Evolutionary conservation across 2,329 filamentous ascomycete genomes (phyloP), one percentile per base, ranked within the genome.

Genomic region (Phyllosticta citriasiana): DNA sequence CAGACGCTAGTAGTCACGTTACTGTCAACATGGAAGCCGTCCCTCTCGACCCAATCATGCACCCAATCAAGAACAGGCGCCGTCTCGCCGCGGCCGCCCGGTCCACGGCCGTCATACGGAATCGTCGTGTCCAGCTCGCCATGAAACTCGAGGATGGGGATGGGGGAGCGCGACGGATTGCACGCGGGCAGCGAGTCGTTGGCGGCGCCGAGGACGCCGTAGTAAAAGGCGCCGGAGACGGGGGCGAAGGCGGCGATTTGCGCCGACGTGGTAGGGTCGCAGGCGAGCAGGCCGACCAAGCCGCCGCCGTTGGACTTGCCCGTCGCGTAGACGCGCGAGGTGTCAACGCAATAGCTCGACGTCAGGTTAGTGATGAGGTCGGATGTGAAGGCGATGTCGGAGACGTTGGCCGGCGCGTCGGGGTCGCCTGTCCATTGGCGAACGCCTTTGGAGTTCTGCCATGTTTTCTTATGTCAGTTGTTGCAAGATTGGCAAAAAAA

Each of bases 221-320:
- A 67, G 65, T 82, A 81, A 54, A 74, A 77, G 3, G 78, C 80
- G 5, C 77, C 79, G 1, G 77, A 75, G 7, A 77, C 76, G 7
- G 77, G 72, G 0, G 78, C 79, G 64, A 82, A 82, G 1, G 79
- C 80, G 6, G 80, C 79, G 57, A 82, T 77, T 4, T 70, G 70
- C 4, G 66, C 67, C 4, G 76, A 76, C 3, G 75, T 71, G 8
- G 69, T 69, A 2, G 74, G 66, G 33, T 78, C 72, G 67, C 79
- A 83, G 3, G 80, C 79, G 4, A 82, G 73, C 1, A 75, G 66
- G 2, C 77, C 76, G 25, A 79, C 77, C 53, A 80, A 79, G 10
- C 77, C 82, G 1, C 79, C 83, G 5, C 81, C 82, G 55, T 84
- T 83, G 65, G 75, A 83, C 65, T 84, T 83, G 54, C 79, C 79